phyloP scores from a whole-genome alignment of 805 yeast species.

The Candida ficus region DNA sequence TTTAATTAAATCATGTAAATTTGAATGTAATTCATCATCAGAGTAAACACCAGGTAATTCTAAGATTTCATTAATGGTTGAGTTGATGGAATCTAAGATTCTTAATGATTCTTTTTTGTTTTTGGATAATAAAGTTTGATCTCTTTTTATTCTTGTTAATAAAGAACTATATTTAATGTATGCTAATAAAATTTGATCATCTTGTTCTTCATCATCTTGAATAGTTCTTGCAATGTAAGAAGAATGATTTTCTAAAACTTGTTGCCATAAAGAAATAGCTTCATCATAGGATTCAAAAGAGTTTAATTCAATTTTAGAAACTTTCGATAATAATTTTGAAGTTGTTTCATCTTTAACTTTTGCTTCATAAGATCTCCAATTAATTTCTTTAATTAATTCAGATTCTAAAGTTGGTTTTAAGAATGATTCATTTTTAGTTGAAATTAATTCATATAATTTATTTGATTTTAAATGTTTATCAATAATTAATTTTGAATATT shows the following conservation, averaged over 20 bases:
- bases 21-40: constrained; percentile 60
- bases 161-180: constrained; percentile 66
- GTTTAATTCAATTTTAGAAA: constrained; percentile 28
- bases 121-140: constrained; percentile 27
- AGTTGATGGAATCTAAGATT: constrained; percentile 36
- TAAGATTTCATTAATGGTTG: constrained; percentile 51
- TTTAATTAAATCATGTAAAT: constrained; percentile 44
- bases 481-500: constrained; percentile 41
- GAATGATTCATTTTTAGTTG: constrained; percentile 24
- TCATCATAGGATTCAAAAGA: constrained; percentile 46
- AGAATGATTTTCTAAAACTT: constrained; percentile 56
- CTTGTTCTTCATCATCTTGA: constrained; percentile 52
- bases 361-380: constrained; percentile 63
- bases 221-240: constrained; percentile 48
- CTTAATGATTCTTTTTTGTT: constrained; percentile 32
- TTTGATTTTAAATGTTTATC: constrained; percentile 24
- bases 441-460: constrained; percentile 37
- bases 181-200: constrained; percentile 69
- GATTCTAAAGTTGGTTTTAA: constrained; percentile 20
- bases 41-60: constrained; percentile 92
- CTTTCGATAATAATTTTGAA: constrained; percentile 50
- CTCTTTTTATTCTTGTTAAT: constrained; percentile 69
- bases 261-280: constrained; percentile 62
- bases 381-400: constrained; percentile 39
- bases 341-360: constrained; percentile 63